Evolutionary conservation across 305 asterid genomes (phyloP), one percentile per base, ranked within the genome.

Genomic region (Ruellia speciosa): DNA sequence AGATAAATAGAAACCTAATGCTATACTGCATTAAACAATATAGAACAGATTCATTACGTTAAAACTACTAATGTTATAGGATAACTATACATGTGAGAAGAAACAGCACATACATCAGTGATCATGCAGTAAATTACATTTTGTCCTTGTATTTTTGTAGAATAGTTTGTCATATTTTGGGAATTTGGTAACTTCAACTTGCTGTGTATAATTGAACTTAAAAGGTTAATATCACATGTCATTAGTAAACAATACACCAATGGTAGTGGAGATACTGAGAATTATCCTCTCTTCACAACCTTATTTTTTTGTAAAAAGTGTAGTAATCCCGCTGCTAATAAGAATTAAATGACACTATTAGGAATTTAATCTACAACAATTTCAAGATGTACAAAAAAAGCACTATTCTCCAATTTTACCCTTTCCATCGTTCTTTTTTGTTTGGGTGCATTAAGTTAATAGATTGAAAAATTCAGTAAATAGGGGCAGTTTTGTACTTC

Each of bases 21-120:
- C 13, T 47, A 14, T 47, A 51, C 14, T 46, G 20, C 51, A 59
- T 49, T 53, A 52, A 43, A 58, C 19, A 34, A 45, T 20, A 65
- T 56, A 48, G 39, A 18, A 37, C 6, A 37, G 9, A 55, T 56
- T 17, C 16, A 47, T 18, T 47, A 18, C 54, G 10, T 43, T 18
- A 9, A 54, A 35, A 34, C 11, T 33, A 35, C 37, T 37, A 7
- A 37, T 37, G 3, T 37, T 37, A 37, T 37, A 37, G 31, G 31
- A 24, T 24, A 24, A 24, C 31, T 24, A 24, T 24, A 24, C 31
- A 24, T 24, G 31, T 24, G 31, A 24, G 31, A 24, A 24, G 31
- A 24, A 24, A 24, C 31, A 24, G 31, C 31, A 24, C 31, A 24
- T 24, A 24, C 4, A 24, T 24, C 2, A 24, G 31, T 24, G 31